phyloP scores from a whole-genome alignment of 2,329 filamentous ascomycete genomes.

The Rhinocladiella similis region DNA sequence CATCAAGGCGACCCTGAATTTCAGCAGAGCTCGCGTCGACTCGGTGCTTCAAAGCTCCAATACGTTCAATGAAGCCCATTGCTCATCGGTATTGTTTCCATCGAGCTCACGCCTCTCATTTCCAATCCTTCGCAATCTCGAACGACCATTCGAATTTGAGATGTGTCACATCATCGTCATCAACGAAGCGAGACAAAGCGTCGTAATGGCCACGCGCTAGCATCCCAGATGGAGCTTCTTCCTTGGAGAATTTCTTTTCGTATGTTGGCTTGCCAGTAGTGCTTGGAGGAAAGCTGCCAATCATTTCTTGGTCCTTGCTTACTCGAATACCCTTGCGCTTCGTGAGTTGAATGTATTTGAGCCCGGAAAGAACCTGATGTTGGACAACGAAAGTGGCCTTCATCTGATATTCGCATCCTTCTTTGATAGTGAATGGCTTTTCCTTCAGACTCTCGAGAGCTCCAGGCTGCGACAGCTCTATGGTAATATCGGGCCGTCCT shows the following conservation, averaged over 20 bases:
- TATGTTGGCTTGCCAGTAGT: slow-evolving; percentile 84
- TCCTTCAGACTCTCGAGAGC: slow-evolving; percentile 78
- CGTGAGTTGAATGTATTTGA: slow-evolving; percentile 94
- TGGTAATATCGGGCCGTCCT: slow-evolving; percentile 80
- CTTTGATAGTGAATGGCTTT: slow-evolving; percentile 97
- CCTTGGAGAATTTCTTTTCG: slow-evolving; percentile 78
- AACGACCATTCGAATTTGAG: slow-evolving; percentile 95
- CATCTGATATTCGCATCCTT: slow-evolving; percentile 91
- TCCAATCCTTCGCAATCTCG: slow-evolving; percentile 96
- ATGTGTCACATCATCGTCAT: slow-evolving; percentile 90
- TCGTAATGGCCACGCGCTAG: slow-evolving; percentile 87
- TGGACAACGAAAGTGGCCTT: slow-evolving; percentile 92
- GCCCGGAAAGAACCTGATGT: slow-evolving; percentile 89
- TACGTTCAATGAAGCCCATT: neutral
- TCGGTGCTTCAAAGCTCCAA: neutral
- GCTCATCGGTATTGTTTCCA: neutral
- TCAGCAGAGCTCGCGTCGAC: neutral
- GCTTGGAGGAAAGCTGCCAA: slow-evolving; percentile 93
- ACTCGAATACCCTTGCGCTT: slow-evolving; percentile 84
- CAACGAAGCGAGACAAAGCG: slow-evolving; percentile 84
- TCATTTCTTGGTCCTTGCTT: slow-evolving; percentile 97
- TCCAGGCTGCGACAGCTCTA: slow-evolving; percentile 76
- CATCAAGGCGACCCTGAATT: neutral
- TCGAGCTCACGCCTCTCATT: slow-evolving; percentile 34
- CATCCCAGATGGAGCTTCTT: slow-evolving; percentile 91